These are phyloP conservation scores for Onygena corvina DNA, from an alignment of 2,329 filamentous ascomycete genomes.

Conservation along the genomic window DNA sequence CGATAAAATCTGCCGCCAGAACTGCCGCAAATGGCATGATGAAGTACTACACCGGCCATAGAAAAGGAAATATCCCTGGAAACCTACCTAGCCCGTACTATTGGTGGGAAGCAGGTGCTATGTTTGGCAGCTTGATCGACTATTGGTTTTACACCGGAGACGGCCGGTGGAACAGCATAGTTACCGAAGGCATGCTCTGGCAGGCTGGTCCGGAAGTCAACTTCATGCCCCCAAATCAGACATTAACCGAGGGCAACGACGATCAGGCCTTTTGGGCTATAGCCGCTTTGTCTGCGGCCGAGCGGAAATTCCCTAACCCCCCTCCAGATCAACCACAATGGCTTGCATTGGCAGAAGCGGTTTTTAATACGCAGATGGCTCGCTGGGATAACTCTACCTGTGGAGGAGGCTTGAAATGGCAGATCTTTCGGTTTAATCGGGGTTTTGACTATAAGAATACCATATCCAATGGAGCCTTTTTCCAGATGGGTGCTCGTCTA, in stretches of 20 bases:
- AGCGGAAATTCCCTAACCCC: constrained; percentile 28
- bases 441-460: constrained; percentile 42
- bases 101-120: constrained; percentile 30
- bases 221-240: constrained; percentile 52
- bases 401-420: constrained; percentile 65
- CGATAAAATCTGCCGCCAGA: constrained; percentile 25
- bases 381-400: constrained; percentile 58
- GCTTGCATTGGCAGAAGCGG: constrained; percentile 59
- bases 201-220: constrained; percentile 56
- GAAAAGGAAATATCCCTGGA: constrained; percentile 23
- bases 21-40: constrained; percentile 25
- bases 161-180: constrained; percentile 55
- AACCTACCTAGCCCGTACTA: constrained; percentile 27
- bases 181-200: constrained; percentile 50
- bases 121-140: constrained; percentile 51
- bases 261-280: constrained; percentile 33
- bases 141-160: constrained; percentile 80
- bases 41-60: constrained; percentile 26
- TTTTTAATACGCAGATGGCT: constrained; percentile 61
- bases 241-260: constrained; percentile 29
- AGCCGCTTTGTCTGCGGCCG: constrained; percentile 28
- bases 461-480: constrained; percentile 43
- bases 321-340: constrained; percentile 47
- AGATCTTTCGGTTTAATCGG: constrained; percentile 51
- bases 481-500: constrained; percentile 37